Evolutionary conservation across 495 filamentous ascomycete genomes (phyloP).

Genomic region (Talaromyces thailandensis): DNA sequence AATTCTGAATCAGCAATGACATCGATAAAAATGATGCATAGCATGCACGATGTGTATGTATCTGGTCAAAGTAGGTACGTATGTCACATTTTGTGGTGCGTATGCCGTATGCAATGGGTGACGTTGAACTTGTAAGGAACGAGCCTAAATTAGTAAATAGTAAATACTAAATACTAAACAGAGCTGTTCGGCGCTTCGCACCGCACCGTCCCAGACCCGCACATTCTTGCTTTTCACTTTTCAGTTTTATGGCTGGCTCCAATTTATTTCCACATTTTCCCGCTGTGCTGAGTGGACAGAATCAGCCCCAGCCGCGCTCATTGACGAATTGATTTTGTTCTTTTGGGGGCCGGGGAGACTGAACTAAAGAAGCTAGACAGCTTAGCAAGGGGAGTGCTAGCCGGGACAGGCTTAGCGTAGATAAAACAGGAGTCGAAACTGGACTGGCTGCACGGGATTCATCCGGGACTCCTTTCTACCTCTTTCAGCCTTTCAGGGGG

Average conservation of each 20-base stretch:
- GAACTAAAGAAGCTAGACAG: neutral
- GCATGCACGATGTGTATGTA: neutral
- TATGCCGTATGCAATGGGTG: neutral
- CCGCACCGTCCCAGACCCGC: conserved; percentile 4
- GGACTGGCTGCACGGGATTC: no score
- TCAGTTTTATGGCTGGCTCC: neutral
- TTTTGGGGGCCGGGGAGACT: neutral
- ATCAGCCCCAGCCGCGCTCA: neutral
- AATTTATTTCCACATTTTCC: neutral
- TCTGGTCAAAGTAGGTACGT: neutral
- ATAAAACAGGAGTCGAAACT: neutral
- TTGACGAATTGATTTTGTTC: neutral
- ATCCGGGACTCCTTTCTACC: neutral
- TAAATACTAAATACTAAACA: no score
- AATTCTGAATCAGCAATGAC: neutral
- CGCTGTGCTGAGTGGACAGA: neutral
- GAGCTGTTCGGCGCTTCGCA: conserved; percentile 6
- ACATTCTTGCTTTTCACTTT: neutral
- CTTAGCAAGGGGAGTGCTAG: neutral
- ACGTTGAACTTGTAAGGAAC: neutral
- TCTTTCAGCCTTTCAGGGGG: neutral
- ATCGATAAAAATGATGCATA: neutral
- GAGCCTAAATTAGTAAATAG: neutral
- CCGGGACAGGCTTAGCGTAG: neutral
- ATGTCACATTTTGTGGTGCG: neutral